Base-by-base conservation (phyloP, 2,329 filamentous ascomycete species). In the Metarhizium sp. region DNA sequence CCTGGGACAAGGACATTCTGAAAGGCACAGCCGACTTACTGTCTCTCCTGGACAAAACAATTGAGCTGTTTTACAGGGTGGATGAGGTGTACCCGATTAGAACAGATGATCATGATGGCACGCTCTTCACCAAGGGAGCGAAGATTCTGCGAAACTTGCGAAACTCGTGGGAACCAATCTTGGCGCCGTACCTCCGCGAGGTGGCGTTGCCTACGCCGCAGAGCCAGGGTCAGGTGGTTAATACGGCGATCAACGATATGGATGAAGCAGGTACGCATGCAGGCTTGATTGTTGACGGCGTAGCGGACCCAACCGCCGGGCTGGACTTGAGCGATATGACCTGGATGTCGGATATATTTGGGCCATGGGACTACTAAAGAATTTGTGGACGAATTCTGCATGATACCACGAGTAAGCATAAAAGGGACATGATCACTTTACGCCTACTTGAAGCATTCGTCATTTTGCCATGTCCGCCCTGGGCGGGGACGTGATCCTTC, bases 1-100 rank as follows among this genome's bases (percentile, higher is more conserved):
- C 64, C 6, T 76, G 73, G 73, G 73, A 76, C 55, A 70, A 68
- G 53, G 65, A 67, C 4, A 57, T 68, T 1, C 64, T 75, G 6
- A 66, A 66, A 14, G 62, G 63, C 25, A 71, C 68, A 2, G 69
- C 63, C 4, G 68, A 75, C 50, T 60, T 74, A 0, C 61, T 72
- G 2, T 53, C 57, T 6, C 59, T 73, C n/a, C 57, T 74, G 4
- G 68, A 73, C 45, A 64, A 66, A 48, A 62, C 64, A 4, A 65
- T 68, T 47, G 65, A 69, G n/a, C 50, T 64, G n/a, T 69, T 72
- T 38, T 57, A 59, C 20, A 61, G 61, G 18, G 51, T 68, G 6
- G 60, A 61, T 14, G 55, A 59, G 2, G 56, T 61, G 7, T 71
- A 71, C 25, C 61, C 59, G 11, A 49, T 71, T 14, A 63, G 62